Evolutionary conservation across 345 rosid genomes (phyloP), one percentile per base, ranked within the genome.

Genomic region (Populus deltoides): DNA sequence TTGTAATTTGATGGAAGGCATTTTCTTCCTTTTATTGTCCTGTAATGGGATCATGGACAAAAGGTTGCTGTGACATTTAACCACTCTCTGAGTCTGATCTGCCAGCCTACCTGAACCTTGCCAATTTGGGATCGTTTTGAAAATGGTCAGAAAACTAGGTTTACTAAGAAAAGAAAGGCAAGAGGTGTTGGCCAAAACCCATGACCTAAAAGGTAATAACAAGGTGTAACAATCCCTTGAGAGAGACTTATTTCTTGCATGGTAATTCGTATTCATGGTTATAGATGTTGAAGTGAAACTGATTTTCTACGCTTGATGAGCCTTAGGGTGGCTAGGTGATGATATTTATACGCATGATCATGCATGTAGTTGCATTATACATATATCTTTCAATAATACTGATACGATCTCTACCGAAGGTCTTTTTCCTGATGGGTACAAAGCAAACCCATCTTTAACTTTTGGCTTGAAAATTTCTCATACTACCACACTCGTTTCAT

Each of bases 141-240:
- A 36, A 9, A 68, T 62, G 72, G 79, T 70, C 31, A 68, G 63
- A 75, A 29, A 71, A 66, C 39, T 65, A 68, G 74, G 72, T 76
- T 80, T 53, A 12, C 39, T 11, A 61, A 24, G 17, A 41, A 73
- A 36, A 13, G 57, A 36, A 68, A 31, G 35, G 35, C 38, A 31
- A 62, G 36, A 65, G 74, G 41, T 77, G 66, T 20, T 66, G 78
- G 65, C 74, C 80, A 39, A 27, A 43, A 3, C 67, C 57, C 66
- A 45, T 10, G 69, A 70, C 77, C 75, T 78, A 72, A 74, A 74
- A 67, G 82, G 86, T 77, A 82, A 82, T 74, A 83, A 79, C 89
- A 87, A 84, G 79, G 68, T 71, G 86, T 77, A 74, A 77, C 81
- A 85, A 81, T 83, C 81, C 36, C 76, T 61, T 65, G 66, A 80